Evolutionary conservation across 768 basidiomycete species (phyloP).

Genomic region (Krasilnikovozyma curviuscula): DNA sequence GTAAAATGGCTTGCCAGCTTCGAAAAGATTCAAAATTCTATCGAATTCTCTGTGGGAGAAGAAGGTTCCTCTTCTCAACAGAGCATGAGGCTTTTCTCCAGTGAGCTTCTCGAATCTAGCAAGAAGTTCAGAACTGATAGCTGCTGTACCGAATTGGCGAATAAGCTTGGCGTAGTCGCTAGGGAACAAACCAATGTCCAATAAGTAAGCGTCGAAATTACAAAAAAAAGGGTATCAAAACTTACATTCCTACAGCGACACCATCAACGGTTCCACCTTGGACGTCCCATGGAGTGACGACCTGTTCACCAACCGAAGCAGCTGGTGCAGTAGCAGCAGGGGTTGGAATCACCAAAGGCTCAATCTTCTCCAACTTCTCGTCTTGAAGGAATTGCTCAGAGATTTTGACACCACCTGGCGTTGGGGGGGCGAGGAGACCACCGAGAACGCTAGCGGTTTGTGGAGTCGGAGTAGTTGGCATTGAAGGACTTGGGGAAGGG

Average conservation of each 20-base stretch:
- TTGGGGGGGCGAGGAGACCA: slow-evolving; percentile 3
- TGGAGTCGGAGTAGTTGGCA: neutral
- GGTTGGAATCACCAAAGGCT: slow-evolving; percentile 2
- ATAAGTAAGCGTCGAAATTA: neutral
- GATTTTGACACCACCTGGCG: neutral
- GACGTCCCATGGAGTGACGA: slow-evolving; percentile 96
- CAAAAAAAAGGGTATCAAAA: neutral
- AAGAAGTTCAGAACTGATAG: slow-evolving; percentile 54
- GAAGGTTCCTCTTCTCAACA: slow-evolving; percentile 81
- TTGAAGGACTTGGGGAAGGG: neutral
- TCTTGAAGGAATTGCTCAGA: no score
- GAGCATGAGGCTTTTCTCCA: slow-evolving; percentile 65
- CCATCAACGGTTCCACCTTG: slow-evolving; percentile 79
- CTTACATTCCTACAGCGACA: slow-evolving; percentile 39
- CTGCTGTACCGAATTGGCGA: slow-evolving; percentile 76
- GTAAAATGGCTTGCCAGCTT: slow-evolving; percentile 93
- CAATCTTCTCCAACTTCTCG: slow-evolving; percentile 4
- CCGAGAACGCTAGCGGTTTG: neutral
- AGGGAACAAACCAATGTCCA: slow-evolving; percentile 15
- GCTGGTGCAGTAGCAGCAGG: slow-evolving; percentile 1
- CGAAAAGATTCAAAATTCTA: slow-evolving; percentile 81
- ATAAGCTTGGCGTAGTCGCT: slow-evolving; percentile 96
- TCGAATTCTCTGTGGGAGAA: slow-evolving; percentile 97
- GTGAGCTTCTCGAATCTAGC: slow-evolving; percentile 81
- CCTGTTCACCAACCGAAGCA: slow-evolving; percentile 34